These are phyloP conservation scores for Globisporangium cylindrosporum DNA, from an alignment of 352 stramenopile genomes.

Conservation along the genomic window DNA sequence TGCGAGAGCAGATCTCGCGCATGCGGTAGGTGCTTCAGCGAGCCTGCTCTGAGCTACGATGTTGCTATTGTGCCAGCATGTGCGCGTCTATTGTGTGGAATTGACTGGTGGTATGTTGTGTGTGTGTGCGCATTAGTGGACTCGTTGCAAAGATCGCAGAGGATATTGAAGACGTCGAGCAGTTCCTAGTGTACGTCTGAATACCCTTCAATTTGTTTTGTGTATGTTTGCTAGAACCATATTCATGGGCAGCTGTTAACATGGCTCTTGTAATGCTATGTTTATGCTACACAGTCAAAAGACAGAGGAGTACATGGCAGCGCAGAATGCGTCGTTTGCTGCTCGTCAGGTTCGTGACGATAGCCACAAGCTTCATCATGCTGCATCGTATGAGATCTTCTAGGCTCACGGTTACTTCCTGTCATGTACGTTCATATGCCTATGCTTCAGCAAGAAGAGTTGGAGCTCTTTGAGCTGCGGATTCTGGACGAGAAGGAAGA, in stretches of 20 bases:
- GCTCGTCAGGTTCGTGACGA: slow-evolving; percentile 38
- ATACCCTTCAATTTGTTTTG: background rate
- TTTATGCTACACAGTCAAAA: slow-evolving; percentile 25
- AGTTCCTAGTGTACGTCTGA: slow-evolving; percentile 43
- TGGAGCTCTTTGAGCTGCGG: slow-evolving; percentile 64
- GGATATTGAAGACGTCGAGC: slow-evolving; percentile 68
- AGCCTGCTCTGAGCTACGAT: background rate
- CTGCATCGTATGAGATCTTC: too few species aligned
- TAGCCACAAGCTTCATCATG: background rate
- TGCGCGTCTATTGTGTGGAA: background rate
- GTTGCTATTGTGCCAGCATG: background rate
- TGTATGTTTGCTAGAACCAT: background rate
- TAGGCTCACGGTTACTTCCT: too few species aligned
- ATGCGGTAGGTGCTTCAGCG: slow-evolving; percentile 30
- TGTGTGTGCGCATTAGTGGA: slow-evolving; percentile 14
- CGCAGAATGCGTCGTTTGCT: slow-evolving; percentile 73
- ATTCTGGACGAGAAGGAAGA: slow-evolving; percentile 69
- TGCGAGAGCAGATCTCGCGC: slow-evolving; percentile 50
- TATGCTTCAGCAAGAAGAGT: slow-evolving; percentile 42
- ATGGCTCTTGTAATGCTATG: background rate
- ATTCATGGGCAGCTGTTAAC: background rate
- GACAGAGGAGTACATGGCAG: slow-evolving; percentile 70
- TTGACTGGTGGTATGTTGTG: background rate
- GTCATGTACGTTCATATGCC: too few species aligned
- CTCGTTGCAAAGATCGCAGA: slow-evolving; percentile 58